Percentiles rank a stretch among this genome's conserved stretches.
These are phyloP conservation scores for Rhizodiscina lignyota DNA, from an alignment of 495 filamentous ascomycete species.

Conservation along the genomic window DNA sequence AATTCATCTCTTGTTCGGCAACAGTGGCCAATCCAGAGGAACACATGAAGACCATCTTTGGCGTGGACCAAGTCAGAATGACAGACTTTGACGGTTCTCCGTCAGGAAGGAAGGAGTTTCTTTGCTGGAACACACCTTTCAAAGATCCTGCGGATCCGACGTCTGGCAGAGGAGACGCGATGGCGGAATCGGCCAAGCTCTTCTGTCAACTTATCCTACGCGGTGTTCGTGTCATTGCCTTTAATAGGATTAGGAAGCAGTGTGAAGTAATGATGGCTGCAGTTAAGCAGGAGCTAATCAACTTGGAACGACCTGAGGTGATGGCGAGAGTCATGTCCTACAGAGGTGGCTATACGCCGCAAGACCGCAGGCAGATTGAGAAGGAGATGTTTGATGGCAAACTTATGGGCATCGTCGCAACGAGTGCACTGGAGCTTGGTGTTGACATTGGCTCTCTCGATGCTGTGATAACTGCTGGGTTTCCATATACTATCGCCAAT, in stretches of 20 bases:
- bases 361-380: slow-evolving; percentile 82
- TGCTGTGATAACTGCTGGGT: slow-evolving; percentile 84
- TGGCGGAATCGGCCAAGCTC: slow-evolving; percentile 69
- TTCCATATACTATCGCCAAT: slow-evolving; percentile 90
- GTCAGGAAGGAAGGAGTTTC: slow-evolving; percentile 82
- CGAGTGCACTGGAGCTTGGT: slow-evolving; percentile 80
- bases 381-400: slow-evolving; percentile 95
- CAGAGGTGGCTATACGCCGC: slow-evolving; percentile 86
- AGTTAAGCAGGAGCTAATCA: slow-evolving; percentile 57
- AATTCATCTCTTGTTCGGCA: slow-evolving; percentile 93
- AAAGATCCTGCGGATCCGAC: slow-evolving; percentile 78
- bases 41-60: slow-evolving; percentile 89
- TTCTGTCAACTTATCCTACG: slow-evolving; percentile 82
- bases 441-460: slow-evolving; percentile 94
- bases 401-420: slow-evolving; percentile 84
- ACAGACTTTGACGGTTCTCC: slow-evolving; percentile 89
- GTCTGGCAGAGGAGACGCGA: slow-evolving; percentile 67
- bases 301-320: slow-evolving; percentile 55
- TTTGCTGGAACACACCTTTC: slow-evolving; percentile 97
- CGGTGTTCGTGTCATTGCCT: slow-evolving; percentile 86
- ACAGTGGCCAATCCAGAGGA: slow-evolving; percentile 88
- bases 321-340: slow-evolving; percentile 83
- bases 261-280: slow-evolving; percentile 77
- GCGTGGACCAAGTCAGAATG: slow-evolving; percentile 59
- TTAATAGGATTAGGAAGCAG: slow-evolving; percentile 71